These are phyloP conservation scores for Aspergillus taichungensis DNA, from an alignment of 495 filamentous ascomycete genomes.

Conservation along the genomic window DNA sequence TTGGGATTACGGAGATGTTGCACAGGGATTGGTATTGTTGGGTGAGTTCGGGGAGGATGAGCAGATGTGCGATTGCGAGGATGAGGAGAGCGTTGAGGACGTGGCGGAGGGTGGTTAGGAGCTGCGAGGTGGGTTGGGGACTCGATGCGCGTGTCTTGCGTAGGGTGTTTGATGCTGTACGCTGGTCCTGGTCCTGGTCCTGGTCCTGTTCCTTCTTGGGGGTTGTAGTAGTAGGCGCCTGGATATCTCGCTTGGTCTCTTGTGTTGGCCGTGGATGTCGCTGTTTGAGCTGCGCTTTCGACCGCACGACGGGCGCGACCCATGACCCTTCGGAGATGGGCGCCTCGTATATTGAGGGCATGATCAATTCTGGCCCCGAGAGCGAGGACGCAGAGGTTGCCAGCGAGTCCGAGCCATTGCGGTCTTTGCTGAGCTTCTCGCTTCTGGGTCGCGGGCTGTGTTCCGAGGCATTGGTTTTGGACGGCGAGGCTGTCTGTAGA, in stretches of 20 bases:
- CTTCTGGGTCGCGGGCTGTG: not conserved
- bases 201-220: not conserved
- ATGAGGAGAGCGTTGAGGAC: slow-evolving; percentile 26
- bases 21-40: slow-evolving; percentile 29
- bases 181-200: not conserved
- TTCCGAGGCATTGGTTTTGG: not conserved
- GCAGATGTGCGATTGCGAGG: slow-evolving; percentile 26
- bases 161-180: not conserved
- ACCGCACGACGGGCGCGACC: slow-evolving; percentile 25
- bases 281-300: slow-evolving; percentile 8
- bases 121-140: not conserved
- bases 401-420: slow-evolving; percentile 19
- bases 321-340: slow-evolving; percentile 31
- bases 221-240: not conserved
- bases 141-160: not conserved
- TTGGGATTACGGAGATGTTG: slow-evolving; percentile 15
- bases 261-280: slow-evolving; percentile 18
- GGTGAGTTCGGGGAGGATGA: slow-evolving; percentile 33
- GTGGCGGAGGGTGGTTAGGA: slow-evolving; percentile 11
- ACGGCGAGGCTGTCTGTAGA: not conserved
- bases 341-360: slow-evolving; percentile 37
- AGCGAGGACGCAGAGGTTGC: slow-evolving; percentile 22
- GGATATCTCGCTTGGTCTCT: slow-evolving; percentile 7
- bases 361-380: slow-evolving; percentile 37
- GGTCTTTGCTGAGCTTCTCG: slow-evolving; percentile 3